Base-by-base conservation (phyloP, 139 green algal species). In the Asterochloris sp. region DNA sequence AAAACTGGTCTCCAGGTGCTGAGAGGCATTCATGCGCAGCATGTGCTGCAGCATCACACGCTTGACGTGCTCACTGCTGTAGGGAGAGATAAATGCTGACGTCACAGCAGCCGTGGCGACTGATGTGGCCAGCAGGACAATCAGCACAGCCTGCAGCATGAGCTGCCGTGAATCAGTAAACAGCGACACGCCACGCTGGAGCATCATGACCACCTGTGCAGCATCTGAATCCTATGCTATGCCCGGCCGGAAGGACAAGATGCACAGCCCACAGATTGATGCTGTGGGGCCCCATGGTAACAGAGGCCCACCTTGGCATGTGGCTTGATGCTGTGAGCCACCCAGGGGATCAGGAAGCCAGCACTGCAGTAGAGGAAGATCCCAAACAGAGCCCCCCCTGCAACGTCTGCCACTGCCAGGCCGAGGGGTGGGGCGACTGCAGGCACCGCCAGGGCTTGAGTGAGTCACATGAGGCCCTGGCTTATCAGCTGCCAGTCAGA, bases 321-420 rank as follows among this genome's bases (percentile, higher is more conserved):
- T 10, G 11, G 13, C 15, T 79, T 74, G 69, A 83, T 28, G 12
- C 75, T 74, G 11, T 62, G 62, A 0, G 68, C 78, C 14, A 86
- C 54, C 54, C 60, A 78, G 12, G 85, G 78, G 11, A 77, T 62
- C 29, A 88, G 64, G 0, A 78, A 73, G 61, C 80, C 84, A 6
- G 71, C 19, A 12, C 24, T 64, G 0, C 69, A 17, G 14, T 73
- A 19, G 26, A 79, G 26, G 19, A 78, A 76, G 1, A 77, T 81
- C 17, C 85, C 85, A 29, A 83, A 69, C 29, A 88, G 62, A 14
- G 62, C 78, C 15, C 85, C 85, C 61, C 79, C 68, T 11, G 75
- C 78, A 2, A 61, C 54, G 62, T 87, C 86, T 15, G 73, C 64
- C 12, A 76, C 66, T 13, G 83, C 23, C 23, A 86, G 13, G 61